phyloP scores from a whole-genome alignment of 2,329 filamentous ascomycete species.

The Tolypocladium paradoxum region DNA sequence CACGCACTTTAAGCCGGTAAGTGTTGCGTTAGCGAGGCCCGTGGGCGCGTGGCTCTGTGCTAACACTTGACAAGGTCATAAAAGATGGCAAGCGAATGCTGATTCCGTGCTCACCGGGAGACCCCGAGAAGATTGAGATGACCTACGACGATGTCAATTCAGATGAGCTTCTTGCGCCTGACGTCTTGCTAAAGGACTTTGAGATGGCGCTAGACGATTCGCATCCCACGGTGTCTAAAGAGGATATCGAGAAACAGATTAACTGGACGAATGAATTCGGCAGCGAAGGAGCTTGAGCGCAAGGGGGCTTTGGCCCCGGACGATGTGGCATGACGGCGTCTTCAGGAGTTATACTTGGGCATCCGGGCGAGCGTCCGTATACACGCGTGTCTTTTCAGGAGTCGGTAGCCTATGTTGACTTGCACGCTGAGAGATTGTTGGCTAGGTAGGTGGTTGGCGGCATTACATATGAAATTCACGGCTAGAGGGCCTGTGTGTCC shows the following conservation, averaged over 20 bases:
- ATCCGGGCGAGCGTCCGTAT: slow-evolving; percentile 9
- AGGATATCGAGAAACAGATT: slow-evolving; percentile 72
- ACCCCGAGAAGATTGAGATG: slow-evolving; percentile 80
- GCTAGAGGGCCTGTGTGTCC: background rate
- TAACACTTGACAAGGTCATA: slow-evolving; percentile 44
- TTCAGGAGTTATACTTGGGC: slow-evolving; percentile 15
- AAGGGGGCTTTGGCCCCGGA: slow-evolving; percentile 1
- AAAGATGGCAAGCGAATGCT: slow-evolving; percentile 57
- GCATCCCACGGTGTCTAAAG: slow-evolving; percentile 78
- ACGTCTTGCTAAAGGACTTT: slow-evolving; percentile 84
- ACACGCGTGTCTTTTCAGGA: slow-evolving; percentile 5
- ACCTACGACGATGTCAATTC: slow-evolving; percentile 80
- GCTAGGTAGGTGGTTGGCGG: background rate
- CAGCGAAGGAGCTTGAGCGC: slow-evolving; percentile 61
- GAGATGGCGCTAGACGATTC: slow-evolving; percentile 82
- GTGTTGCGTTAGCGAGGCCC: slow-evolving; percentile 9
- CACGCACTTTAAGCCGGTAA: slow-evolving; percentile 91
- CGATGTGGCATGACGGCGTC: slow-evolving; percentile 18
- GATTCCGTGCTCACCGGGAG: slow-evolving; percentile 91
- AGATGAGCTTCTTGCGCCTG: slow-evolving; percentile 75
- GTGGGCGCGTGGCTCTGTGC: background rate
- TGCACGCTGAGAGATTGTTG: background rate
- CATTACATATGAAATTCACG: background rate
- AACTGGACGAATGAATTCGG: slow-evolving; percentile 97
- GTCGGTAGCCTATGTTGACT: background rate